These are phyloP conservation scores for Zygoascus ofunaensis DNA, from an alignment of 805 yeast species.

Conservation along the genomic window DNA sequence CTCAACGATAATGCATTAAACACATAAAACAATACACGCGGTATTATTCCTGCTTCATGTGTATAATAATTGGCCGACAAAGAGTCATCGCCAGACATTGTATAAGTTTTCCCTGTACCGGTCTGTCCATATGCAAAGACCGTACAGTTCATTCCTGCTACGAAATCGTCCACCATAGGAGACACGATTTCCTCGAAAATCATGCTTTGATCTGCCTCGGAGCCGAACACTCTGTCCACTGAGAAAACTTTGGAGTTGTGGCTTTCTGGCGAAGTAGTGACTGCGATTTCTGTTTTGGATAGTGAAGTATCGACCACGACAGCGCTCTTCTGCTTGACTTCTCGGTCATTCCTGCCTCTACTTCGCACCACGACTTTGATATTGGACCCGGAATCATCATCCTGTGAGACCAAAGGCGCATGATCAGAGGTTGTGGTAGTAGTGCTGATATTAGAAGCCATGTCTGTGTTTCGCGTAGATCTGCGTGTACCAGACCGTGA, in stretches of 20 bases:
- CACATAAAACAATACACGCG: constrained; percentile 46
- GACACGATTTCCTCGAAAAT: constrained; percentile 61
- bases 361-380: constrained; percentile 59
- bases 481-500: neutral
- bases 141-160: constrained; percentile 72
- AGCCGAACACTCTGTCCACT: constrained; percentile 77
- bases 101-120: constrained; percentile 73
- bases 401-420: neutral
- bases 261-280: constrained; percentile 28
- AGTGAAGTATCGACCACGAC: constrained; percentile 50
- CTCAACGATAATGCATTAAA: constrained; percentile 39
- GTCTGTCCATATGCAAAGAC: constrained; percentile 87
- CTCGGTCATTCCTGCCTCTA: constrained; percentile 51
- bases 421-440: neutral
- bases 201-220: constrained; percentile 63
- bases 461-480: neutral
- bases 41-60: constrained; percentile 51
- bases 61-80: constrained; percentile 34
- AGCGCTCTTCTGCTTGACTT: constrained; percentile 47
- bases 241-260: constrained; percentile 44
- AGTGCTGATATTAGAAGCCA: neutral
- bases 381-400: constrained; percentile 29
- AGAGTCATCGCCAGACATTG: constrained; percentile 65
- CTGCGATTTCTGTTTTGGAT: constrained; percentile 40
- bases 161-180: constrained; percentile 55